Percentiles rank a stretch among this genome's conserved stretches.
Evolutionary conservation across 2,329 filamentous ascomycete species (phyloP).

Genomic region (Immersiporthe knoxdaviesiana): DNA sequence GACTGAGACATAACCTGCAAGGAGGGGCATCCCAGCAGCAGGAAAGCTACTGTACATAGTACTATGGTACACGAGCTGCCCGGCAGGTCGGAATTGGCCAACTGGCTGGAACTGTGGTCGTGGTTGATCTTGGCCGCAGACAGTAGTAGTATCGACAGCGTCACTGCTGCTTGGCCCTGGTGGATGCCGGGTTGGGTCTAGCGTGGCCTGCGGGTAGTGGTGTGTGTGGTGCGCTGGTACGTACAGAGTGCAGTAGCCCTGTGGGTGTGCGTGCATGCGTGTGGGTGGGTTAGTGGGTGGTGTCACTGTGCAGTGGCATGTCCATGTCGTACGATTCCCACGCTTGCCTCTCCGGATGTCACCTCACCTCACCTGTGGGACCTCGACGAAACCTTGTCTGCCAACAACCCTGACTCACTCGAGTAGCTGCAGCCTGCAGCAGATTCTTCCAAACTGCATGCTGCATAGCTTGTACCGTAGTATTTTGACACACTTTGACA

Average conservation of each 20-base stretch:
- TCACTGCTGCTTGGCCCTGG: neutral
- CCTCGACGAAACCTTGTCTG: neutral
- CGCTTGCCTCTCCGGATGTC: conserved; percentile 8
- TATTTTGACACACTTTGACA: neutral
- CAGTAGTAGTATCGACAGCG: neutral
- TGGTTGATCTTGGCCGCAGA: neutral
- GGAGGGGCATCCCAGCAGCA: neutral
- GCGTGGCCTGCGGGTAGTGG: neutral
- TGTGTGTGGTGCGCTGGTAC: neutral
- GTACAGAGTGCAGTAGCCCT: no score
- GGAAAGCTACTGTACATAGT: no score
- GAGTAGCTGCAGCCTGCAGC: neutral
- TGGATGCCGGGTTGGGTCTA: neutral
- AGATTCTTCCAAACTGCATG: neutral
- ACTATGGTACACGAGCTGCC: neutral
- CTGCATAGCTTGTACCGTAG: neutral
- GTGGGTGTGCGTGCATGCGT: no score
- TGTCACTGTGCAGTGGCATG: conserved; percentile 3
- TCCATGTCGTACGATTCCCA: conserved; percentile 16
- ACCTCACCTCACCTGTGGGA: conserved; percentile 5
- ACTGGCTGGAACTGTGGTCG: neutral
- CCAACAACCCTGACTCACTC: neutral
- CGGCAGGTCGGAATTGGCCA: conserved; percentile 2
- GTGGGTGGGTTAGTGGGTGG: no score
- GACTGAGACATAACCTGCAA: neutral